Base-by-base conservation (phyloP, 106 monocot species). In the Allium fistulosum region DNA sequence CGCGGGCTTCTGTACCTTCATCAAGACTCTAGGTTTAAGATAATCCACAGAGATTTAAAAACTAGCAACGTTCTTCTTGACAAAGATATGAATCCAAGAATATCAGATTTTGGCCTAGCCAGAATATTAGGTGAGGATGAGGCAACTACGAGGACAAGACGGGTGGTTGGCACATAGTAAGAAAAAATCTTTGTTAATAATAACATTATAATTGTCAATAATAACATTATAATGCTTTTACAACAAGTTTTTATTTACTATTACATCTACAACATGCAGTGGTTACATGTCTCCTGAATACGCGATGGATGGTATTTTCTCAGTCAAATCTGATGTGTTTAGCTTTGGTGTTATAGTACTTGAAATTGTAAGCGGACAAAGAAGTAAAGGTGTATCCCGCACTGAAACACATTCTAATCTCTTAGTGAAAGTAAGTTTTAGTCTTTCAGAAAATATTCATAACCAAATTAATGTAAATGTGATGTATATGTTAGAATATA, bases 111-210 rank as follows among this genome's bases (percentile, higher is more conserved):
- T 66, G 74, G 75, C 14, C 8, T 75, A 12, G 75, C 75, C 27
- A 75, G 56, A 46, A 49, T 75, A 8, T 68, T 68, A 66, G 75
- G 68, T 28, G 51, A 17, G 10, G 74, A 74, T 1, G 48, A 67
- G 22, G 66, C 58, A 26, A 16, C 17, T 18, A 12, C 46, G 2
- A 74, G 51, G 11, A 68, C 68, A 17, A 75, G 14, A 15, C 27
- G 48, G 18, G 61, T 75, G 2, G 74, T 51, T 11, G 74, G 74
- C 10, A 74, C 74, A 67, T 74, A 67, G 74, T 74, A 67, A 67
- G 66, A 55, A 10, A 0, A 46, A 46, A 2, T 26, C 11, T 46
- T 17, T 46, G 7, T 7, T 12, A 17, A 46, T 5, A 37, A 37
- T 37, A n/a, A n/a, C n/a, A n/a, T n/a, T n/a, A n/a, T n/a, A n/a